phyloP scores from a whole-genome alignment of 2,329 filamentous ascomycete species.

The Blumeria graminis region DNA sequence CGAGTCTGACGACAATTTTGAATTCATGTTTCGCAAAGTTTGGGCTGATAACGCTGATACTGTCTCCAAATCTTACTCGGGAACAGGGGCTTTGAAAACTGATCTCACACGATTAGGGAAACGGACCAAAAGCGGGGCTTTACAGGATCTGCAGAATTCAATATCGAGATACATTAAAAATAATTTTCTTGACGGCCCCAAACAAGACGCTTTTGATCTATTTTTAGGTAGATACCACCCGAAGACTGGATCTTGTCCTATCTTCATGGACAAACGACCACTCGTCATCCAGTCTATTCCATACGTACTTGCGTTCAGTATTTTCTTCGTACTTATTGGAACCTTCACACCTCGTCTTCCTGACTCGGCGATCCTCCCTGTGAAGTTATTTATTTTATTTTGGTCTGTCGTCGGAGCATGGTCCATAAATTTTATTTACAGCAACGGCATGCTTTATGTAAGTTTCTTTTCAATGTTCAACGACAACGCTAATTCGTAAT shows the following conservation, averaged over 20 bases:
- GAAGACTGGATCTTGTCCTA: conserved; percentile 40
- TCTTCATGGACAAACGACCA: conserved; percentile 70
- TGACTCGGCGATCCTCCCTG: conserved; percentile 52
- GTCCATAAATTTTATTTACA: conserved; percentile 52
- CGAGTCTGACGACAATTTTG: conserved; percentile 58
- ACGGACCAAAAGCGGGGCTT: conserved; percentile 59
- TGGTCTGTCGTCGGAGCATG: conserved; percentile 49
- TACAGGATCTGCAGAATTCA: conserved; percentile 74
- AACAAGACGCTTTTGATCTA: conserved; percentile 86
- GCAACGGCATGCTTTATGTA: conserved; percentile 84
- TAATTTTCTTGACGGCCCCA: conserved; percentile 82
- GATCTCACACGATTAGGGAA: conserved; percentile 89
- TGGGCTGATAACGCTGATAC: conserved; percentile 98
- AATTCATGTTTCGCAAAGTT: conserved; percentile 80
- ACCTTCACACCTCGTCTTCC: conserved; percentile 47
- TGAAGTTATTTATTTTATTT: conserved; percentile 60
- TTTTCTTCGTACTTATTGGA: conserved; percentile 61
- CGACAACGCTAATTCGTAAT: conserved; percentile 5
- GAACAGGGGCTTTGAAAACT: conserved; percentile 91
- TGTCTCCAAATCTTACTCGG: conserved; percentile 78
- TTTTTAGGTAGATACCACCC: conserved; percentile 77
- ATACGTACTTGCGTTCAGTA: conserved; percentile 51
- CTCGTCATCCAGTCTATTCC: conserved; percentile 81
- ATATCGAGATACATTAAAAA: conserved; percentile 76
- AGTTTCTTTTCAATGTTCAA: conserved; percentile 19